These are phyloP conservation scores for Blepharisma undulans DNA, from an alignment of 169 alveolate species.

Conservation along the genomic window DNA sequence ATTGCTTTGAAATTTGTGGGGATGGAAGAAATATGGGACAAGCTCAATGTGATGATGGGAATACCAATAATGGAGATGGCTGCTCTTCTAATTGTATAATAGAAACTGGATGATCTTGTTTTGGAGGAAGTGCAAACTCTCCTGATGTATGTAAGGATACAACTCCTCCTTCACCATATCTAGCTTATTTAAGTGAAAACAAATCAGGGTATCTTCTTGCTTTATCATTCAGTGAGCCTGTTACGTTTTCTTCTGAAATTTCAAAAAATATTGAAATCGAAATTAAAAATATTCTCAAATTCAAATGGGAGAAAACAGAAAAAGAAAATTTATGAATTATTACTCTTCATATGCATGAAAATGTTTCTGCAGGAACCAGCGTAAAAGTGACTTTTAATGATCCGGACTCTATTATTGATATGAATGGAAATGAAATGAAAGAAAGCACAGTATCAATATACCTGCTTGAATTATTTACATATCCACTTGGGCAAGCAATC, in stretches of 20 bases:
- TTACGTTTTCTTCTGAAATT: background rate
- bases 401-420: background rate
- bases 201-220: background rate
- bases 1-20: background rate
- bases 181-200: background rate
- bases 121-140: background rate
- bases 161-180: background rate
- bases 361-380: background rate
- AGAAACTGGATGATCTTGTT: background rate
- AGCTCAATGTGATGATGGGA: background rate
- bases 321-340: too few relatives aligned
- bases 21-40: background rate
- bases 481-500: too few relatives aligned
- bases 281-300: too few relatives aligned
- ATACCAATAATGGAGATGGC: background rate
- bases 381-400: background rate
- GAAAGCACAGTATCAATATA: background rate
- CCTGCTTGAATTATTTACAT: too few relatives aligned
- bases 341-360: background rate
- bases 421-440: background rate
- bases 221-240: background rate
- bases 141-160: background rate
- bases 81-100: background rate
- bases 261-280: background rate
- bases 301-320: background rate